A percentile compares a stretch with the other conserved stretches of the same genome.
Evolutionary conservation across 1,284 basidiomycete species (phyloP).

Genomic region (Boletus nobilissimus): DNA sequence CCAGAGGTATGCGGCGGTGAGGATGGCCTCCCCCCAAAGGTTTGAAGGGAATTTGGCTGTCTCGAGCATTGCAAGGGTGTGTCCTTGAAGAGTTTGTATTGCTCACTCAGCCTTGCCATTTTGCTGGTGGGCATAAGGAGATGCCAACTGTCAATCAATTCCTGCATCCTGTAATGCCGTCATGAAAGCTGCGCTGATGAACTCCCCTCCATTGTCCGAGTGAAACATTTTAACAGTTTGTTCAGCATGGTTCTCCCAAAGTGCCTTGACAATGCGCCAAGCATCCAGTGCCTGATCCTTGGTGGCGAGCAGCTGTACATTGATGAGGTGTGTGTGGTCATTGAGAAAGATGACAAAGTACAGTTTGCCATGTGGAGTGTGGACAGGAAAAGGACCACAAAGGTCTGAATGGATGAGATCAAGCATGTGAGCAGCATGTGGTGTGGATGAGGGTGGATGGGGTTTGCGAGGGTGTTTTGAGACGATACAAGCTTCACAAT

Average conservation of each 20-base stretch:
- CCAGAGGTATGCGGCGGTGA: background rate
- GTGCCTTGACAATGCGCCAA: background rate
- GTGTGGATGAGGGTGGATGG: background rate
- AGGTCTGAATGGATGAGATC: slow-evolving; percentile 5
- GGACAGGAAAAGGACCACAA: background rate
- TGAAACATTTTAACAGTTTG: background rate
- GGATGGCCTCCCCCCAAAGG: background rate
- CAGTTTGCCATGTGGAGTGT: background rate
- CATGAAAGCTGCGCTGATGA: background rate
- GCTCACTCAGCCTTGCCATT: background rate
- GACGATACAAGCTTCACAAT: background rate
- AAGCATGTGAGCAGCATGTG: background rate
- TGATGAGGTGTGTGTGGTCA: background rate
- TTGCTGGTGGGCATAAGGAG: background rate
- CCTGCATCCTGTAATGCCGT: background rate
- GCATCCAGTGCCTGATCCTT: background rate
- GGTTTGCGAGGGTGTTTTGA: background rate
- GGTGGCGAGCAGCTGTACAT: background rate
- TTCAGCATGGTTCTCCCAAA: background rate
- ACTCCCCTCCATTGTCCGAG: background rate
- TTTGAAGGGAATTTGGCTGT: rapidly evolving
- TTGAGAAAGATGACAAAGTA: slow-evolving; percentile 12
- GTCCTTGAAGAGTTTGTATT: background rate
- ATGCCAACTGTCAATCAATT: background rate
- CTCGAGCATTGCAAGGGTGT: background rate